Evolutionary conservation across 1,139 yeast genomes (phyloP).

Genomic region (Nakaseomyces delphensis): DNA sequence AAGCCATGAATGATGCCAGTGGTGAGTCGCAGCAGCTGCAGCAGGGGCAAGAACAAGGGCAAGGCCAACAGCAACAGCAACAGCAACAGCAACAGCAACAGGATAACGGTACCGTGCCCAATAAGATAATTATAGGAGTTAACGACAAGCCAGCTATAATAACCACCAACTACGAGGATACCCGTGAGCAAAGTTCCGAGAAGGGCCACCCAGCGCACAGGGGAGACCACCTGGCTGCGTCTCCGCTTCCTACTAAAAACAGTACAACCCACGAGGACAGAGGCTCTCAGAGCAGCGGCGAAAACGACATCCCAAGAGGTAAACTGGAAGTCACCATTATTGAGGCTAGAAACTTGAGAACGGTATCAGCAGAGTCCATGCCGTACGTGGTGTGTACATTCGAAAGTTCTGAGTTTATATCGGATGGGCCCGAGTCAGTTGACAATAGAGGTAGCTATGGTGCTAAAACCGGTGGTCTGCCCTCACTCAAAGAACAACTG

Average conservation of each 20-base stretch:
- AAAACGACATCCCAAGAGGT: constrained; percentile 57
- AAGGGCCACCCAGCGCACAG: no score
- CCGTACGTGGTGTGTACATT: constrained; percentile 93
- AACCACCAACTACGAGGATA: constrained; percentile 6
- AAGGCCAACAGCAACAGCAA: constrained; percentile 9
- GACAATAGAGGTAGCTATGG: constrained; percentile 33
- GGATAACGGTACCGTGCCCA: constrained; percentile 4
- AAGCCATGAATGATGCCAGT: constrained; percentile 17
- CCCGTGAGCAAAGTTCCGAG: neutral
- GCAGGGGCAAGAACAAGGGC: constrained; percentile 6
- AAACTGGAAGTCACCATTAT: constrained; percentile 71
- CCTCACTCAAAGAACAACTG: constrained; percentile 21
- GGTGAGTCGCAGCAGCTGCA: constrained; percentile 7
- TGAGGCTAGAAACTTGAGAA: constrained; percentile 63
- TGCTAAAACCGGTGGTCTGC: constrained; percentile 18
- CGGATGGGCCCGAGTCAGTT: constrained; percentile 66
- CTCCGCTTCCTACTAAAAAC: constrained; percentile 4
- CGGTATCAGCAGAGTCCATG: constrained; percentile 46
- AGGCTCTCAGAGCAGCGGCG: constrained; percentile 11
- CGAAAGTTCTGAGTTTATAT: constrained; percentile 84
- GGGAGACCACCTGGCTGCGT: constrained; percentile 2
- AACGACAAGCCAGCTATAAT: constrained; percentile 17
- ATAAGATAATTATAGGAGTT: constrained; percentile 3
- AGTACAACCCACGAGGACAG: constrained; percentile 5
- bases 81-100: constrained; percentile 7